Conservation (phyloP, 177 flowering plant genomes). For the Vitis hybrid region DNA sequence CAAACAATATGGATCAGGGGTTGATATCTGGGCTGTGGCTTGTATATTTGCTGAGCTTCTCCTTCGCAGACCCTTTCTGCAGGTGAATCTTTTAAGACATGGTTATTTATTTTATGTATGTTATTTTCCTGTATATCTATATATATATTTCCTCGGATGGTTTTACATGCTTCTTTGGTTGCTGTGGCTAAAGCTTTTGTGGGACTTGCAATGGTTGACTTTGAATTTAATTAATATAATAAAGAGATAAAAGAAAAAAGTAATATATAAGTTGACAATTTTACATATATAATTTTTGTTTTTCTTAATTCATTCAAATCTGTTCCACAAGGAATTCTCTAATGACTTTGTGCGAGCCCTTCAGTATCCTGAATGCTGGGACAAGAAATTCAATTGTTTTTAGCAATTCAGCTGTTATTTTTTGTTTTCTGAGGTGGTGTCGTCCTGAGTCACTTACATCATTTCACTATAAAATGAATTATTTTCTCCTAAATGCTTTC, state of each 20-base stretch:
- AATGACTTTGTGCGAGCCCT: neutral
- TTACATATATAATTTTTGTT: neutral
- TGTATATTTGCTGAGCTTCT: slow-evolving; percentile 8
- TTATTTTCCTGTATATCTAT: neutral
- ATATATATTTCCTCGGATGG: neutral
- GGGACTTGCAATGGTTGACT: neutral
- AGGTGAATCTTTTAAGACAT: neutral
- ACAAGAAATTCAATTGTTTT: neutral
- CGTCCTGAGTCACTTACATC: no score
- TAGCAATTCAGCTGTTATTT: no score
- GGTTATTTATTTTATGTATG: neutral
- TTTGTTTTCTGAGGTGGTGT: no score
- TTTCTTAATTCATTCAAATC: no score
- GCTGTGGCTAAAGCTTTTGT: neutral
- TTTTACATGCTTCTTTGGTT: neutral
- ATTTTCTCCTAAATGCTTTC: neutral
- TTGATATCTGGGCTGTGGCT: slow-evolving; percentile 4
- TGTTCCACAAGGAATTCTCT: neutral
- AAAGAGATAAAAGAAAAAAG: no score
- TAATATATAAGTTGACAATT: neutral
- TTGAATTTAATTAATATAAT: neutral
- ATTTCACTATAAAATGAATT: no score
- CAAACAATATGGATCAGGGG: slow-evolving; percentile 7
- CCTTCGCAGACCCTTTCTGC: slow-evolving; percentile 4
- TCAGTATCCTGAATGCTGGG: neutral